A percentile compares a stretch with the other conserved stretches of the same genome.
phyloP scores from a whole-genome alignment of 495 filamentous ascomycete species.

The Bombardia bombarda region DNA sequence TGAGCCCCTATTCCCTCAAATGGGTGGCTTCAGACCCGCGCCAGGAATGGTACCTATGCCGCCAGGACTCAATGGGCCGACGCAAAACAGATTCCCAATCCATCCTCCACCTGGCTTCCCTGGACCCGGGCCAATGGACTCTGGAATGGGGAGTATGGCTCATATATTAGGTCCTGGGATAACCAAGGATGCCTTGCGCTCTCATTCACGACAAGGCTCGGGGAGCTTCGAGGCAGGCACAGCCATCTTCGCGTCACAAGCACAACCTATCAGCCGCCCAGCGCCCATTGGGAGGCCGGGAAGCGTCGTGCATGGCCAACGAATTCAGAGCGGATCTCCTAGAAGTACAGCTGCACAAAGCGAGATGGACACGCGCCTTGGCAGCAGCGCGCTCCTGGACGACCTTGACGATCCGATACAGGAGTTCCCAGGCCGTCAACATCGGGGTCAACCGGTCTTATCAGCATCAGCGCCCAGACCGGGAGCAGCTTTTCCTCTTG shows the following conservation, averaged over 20 bases:
- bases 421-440: conserved; percentile 8
- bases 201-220: conserved; percentile 40
- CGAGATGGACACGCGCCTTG: conserved; percentile 71
- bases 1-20: conserved; percentile 33
- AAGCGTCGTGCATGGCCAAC: conserved; percentile 51
- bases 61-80: conserved; percentile 50
- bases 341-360: conserved; percentile 40
- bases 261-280: conserved; percentile 68
- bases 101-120: conserved; percentile 49
- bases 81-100: conserved; percentile 58
- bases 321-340: conserved; percentile 27
- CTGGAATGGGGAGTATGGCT: conserved; percentile 28
- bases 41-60: conserved; percentile 46
- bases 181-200: conserved; percentile 24
- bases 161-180: conserved; percentile 19
- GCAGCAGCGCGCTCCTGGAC: conserved; percentile 87
- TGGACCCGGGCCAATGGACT: conserved; percentile 38
- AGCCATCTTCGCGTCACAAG: conserved; percentile 22
- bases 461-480: conserved; percentile 16
- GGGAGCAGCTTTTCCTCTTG: conserved; percentile 10
- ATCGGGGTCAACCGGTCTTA: conserved; percentile 7
- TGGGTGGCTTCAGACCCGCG: conserved; percentile 25
- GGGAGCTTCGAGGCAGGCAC: conserved; percentile 32
- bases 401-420: conserved; percentile 54
- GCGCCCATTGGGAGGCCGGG: conserved; percentile 82